Percentiles rank a stretch among this genome's conserved stretches.
Evolutionary conservation across 805 yeast species (phyloP).

Genomic region (Isabelozyma gotoi): DNA sequence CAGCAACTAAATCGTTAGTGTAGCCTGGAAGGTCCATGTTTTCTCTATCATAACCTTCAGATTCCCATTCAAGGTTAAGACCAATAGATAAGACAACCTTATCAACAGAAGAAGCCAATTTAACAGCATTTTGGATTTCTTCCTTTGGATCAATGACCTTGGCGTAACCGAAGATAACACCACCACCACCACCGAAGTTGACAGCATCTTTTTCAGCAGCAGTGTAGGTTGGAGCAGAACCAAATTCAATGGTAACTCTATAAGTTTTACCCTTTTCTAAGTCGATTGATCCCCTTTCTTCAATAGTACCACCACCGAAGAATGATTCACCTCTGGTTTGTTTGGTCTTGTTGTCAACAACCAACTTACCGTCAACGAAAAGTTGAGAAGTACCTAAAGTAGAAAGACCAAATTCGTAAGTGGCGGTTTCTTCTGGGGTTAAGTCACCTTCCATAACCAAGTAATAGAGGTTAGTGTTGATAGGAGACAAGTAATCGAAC

Average conservation of each 20-base stretch:
- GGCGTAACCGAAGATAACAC: slow-evolving; percentile 19
- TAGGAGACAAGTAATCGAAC: slow-evolving; percentile 18
- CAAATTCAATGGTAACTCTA: slow-evolving; percentile 48
- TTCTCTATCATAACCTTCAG: slow-evolving; percentile 29
- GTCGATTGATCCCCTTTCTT: slow-evolving; percentile 37
- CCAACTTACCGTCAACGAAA: slow-evolving; percentile 49
- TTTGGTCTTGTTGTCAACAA: slow-evolving; percentile 55
- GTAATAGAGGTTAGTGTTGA: slow-evolving; percentile 32
- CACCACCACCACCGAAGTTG: slow-evolving; percentile 24
- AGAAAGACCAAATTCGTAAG: slow-evolving; percentile 51
- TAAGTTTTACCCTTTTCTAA: slow-evolving; percentile 47
- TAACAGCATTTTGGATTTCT: slow-evolving; percentile 24
- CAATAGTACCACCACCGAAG: slow-evolving; percentile 50
- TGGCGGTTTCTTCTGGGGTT: slow-evolving; percentile 46
- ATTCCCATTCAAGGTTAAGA: slow-evolving; percentile 28
- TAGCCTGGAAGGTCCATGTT: slow-evolving; percentile 28
- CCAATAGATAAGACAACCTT: slow-evolving; percentile 29
- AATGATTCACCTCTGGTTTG: slow-evolving; percentile 51
- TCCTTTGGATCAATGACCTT: slow-evolving; percentile 21
- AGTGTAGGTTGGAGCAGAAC: slow-evolving; percentile 29
- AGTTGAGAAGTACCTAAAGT: slow-evolving; percentile 56
- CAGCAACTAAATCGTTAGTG: slow-evolving; percentile 24
- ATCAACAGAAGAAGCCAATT: slow-evolving; percentile 23
- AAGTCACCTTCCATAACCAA: slow-evolving; percentile 44
- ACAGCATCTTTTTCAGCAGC: slow-evolving; percentile 8